Evolutionary conservation across 2,329 filamentous ascomycete genomes (phyloP).

Genomic region (Epichloe glyceriae): DNA sequence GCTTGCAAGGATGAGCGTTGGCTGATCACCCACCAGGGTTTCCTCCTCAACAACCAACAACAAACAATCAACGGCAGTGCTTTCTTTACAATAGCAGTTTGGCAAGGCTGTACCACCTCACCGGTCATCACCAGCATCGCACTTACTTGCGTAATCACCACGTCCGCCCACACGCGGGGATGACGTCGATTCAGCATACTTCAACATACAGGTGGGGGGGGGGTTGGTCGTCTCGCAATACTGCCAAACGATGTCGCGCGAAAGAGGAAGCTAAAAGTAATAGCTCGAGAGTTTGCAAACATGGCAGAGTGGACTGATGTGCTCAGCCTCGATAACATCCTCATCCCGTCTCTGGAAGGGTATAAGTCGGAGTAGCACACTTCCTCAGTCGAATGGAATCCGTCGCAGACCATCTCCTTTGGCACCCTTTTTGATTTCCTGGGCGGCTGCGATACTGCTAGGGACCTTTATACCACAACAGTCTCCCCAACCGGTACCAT

Average conservation of each 20-base stretch:
- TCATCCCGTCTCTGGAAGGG: not conserved
- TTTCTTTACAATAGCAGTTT: no score
- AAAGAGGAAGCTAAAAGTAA: no score
- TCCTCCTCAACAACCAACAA: no score
- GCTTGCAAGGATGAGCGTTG: no score
- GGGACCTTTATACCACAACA: conserved; percentile 98
- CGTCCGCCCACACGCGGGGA: no score
- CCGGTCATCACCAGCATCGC: not conserved
- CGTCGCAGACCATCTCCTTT: conserved; percentile 49
- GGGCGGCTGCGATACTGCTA: conserved; percentile 79
- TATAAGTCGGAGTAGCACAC: not conserved
- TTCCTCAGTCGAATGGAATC: conserved; percentile 63
- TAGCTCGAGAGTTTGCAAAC: not conserved
- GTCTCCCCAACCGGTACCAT: conserved; percentile 72
- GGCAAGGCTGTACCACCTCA: not conserved
- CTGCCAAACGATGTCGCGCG: no score
- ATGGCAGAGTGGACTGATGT: not conserved
- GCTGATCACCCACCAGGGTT: no score
- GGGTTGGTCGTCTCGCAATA: not conserved
- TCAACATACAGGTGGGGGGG: not conserved
- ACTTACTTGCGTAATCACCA: not conserved
- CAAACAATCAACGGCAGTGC: no score
- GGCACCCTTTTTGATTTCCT: conserved; percentile 70
- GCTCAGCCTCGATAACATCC: not conserved
- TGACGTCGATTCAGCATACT: no score